Conservation (phyloP, 352 stramenopile species). For the Globisporangium radiosum region DNA sequence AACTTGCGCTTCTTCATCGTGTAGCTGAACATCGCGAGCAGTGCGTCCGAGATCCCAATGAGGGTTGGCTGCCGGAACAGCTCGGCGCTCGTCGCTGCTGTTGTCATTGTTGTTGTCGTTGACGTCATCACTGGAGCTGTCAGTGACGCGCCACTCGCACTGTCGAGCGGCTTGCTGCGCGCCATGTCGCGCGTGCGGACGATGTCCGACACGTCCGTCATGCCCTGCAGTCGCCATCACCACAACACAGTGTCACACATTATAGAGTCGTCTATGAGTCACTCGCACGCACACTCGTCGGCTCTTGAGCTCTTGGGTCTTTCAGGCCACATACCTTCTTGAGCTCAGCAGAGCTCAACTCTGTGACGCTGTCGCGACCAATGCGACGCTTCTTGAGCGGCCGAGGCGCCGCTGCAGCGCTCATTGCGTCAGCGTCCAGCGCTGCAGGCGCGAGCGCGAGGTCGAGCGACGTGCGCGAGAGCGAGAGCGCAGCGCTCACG, state of each 20-base stretch:
- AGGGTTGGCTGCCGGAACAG: slow-evolving; percentile 59
- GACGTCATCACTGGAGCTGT: not conserved
- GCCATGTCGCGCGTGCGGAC: slow-evolving; percentile 42
- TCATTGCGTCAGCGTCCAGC: no score
- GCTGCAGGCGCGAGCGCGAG: slow-evolving; percentile 24
- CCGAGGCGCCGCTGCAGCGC: slow-evolving; percentile 10
- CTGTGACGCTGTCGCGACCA: slow-evolving; percentile 66
- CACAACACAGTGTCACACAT: no score
- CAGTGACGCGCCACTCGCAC: slow-evolving; percentile 11
- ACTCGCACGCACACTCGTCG: no score
- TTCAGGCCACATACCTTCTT: slow-evolving; percentile 37
- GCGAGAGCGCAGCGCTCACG: slow-evolving; percentile 55
- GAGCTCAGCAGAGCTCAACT: slow-evolving; percentile 66
- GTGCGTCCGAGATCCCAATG: slow-evolving; percentile 42
- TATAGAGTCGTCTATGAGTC: no score
- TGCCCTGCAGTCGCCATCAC: slow-evolving; percentile 18
- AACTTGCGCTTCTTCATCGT: slow-evolving; percentile 87
- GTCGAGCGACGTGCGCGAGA: slow-evolving; percentile 63
- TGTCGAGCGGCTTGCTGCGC: slow-evolving; percentile 16
- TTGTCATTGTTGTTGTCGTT: not conserved
- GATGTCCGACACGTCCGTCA: slow-evolving; percentile 76
- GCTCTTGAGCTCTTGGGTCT: no score
- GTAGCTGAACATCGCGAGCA: slow-evolving; percentile 71
- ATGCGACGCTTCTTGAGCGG: slow-evolving; percentile 84
- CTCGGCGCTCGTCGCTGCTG: slow-evolving; percentile 14